Percentiles rank a stretch among this genome's conserved stretches.
phyloP scores from a whole-genome alignment of 2,329 filamentous ascomycete species.

The Talaromyces funiculosus region DNA sequence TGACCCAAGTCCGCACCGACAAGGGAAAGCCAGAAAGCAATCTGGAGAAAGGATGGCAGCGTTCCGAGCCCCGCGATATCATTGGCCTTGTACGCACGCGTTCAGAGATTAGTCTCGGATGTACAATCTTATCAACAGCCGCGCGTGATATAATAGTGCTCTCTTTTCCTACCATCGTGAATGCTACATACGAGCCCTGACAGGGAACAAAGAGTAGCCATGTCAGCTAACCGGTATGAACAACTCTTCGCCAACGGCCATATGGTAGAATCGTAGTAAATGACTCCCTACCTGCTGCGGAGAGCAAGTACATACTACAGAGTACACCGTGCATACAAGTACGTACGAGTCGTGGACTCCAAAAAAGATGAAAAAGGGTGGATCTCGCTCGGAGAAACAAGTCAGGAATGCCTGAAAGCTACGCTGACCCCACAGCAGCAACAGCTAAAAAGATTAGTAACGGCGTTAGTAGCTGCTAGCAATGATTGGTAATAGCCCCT shows the following conservation, averaged over 20 bases:
- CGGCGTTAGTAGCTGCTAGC: not conserved
- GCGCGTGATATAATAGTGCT: no score
- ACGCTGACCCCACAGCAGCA: not conserved
- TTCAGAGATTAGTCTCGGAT: not conserved
- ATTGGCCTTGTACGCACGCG: not conserved
- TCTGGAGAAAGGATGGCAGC: not conserved
- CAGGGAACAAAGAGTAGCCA: not conserved
- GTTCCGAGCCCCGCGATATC: not conserved
- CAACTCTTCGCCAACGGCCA: not conserved
- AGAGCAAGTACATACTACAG: no score
- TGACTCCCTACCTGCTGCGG: not conserved
- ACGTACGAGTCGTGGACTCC: not conserved
- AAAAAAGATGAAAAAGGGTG: not conserved
- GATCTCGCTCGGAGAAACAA: not conserved
- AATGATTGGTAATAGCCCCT: not conserved
- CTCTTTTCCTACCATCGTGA: no score
- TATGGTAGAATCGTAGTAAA: not conserved
- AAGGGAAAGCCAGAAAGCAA: not conserved
- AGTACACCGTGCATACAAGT: not conserved
- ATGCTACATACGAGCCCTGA: not conserved
- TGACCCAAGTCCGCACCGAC: not conserved
- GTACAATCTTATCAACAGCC: not conserved
- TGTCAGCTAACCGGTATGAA: not conserved
- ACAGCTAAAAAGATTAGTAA: not conserved
- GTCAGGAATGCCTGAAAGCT: slow-evolving; percentile 1